A percentile compares a stretch with the other conserved stretches of the same genome.
Conservation (phyloP, 768 basidiomycete genomes). For the Fomitopsis pulvina region DNA sequence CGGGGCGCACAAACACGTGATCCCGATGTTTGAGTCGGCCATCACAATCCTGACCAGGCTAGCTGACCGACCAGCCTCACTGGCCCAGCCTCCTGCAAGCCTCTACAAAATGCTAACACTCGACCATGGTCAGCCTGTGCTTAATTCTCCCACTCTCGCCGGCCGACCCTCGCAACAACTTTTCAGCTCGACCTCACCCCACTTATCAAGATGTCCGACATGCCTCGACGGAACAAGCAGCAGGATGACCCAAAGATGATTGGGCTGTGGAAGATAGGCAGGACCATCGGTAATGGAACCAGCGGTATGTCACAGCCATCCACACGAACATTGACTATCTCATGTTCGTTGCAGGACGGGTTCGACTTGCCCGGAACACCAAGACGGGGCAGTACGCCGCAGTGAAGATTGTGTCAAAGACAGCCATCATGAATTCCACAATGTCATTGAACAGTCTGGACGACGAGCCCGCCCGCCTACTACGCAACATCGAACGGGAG, state of each 20-base stretch:
- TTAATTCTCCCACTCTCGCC: neutral
- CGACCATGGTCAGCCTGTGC: neutral
- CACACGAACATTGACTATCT: too few relatives aligned
- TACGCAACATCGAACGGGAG: constrained; percentile 83
- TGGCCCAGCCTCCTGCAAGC: neutral
- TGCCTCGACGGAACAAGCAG: constrained; percentile 16
- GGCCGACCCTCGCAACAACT: neutral
- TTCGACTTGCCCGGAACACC: constrained; percentile 83
- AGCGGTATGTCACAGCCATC: constrained; percentile 32
- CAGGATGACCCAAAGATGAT: constrained; percentile 34
- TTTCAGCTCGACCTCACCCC: neutral
- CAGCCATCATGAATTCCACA: constrained; percentile 53
- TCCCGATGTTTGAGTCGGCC: too few relatives aligned
- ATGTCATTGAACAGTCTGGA: constrained; percentile 63
- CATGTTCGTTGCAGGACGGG: constrained; percentile 54
- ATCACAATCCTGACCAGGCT: neutral
- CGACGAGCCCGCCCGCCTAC: constrained; percentile 69
- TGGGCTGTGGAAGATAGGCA: constrained; percentile 48
- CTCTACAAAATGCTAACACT: neutral
- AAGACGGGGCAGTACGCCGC: constrained; percentile 87
- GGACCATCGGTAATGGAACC: constrained; percentile 48
- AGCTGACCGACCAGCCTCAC: neutral
- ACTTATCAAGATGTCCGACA: neutral
- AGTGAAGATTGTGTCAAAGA: constrained; percentile 90
- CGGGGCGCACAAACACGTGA: neutral